phyloP scores from a whole-genome alignment of 2,329 filamentous ascomycete species.

The Paraphaeosphaeria sporulosa region DNA sequence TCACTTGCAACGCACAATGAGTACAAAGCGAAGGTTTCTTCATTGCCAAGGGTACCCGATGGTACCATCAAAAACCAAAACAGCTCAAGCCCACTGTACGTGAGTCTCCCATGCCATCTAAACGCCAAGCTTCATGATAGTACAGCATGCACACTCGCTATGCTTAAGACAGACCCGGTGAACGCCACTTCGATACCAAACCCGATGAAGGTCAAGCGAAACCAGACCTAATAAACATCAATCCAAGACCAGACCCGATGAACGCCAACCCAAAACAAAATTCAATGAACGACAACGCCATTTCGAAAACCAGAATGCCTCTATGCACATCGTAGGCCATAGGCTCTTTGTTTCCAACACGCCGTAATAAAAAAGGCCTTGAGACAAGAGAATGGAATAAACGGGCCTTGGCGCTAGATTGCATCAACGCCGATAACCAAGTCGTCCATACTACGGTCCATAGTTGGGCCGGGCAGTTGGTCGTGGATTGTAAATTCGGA shows the following conservation, averaged over 20 bases:
- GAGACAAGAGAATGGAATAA: background rate
- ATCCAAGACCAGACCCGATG: background rate
- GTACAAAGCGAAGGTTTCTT: background rate
- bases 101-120: background rate
- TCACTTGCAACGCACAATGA: background rate
- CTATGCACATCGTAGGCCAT: slow-evolving; percentile 3
- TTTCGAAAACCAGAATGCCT: background rate
- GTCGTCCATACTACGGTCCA: slow-evolving; percentile 14
- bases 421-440: background rate
- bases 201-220: background rate
- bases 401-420: slow-evolving; percentile 1
- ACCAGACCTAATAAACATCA: background rate
- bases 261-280: background rate
- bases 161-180: background rate
- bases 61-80: background rate
- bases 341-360: slow-evolving; percentile 6
- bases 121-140: slow-evolving; percentile 7
- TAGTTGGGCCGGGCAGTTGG: slow-evolving; percentile 25
- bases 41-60: background rate
- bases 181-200: background rate
- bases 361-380: slow-evolving; percentile 6
- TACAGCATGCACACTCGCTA: slow-evolving; percentile 10
- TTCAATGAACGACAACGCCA: background rate
- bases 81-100: slow-evolving; percentile 6
- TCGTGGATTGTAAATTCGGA: slow-evolving; percentile 65